Percentiles rank a stretch among this genome's conserved stretches.
These are phyloP conservation scores for Globisporangium emineosum DNA, from an alignment of 352 stramenopile genomes.

Conservation along the genomic window DNA sequence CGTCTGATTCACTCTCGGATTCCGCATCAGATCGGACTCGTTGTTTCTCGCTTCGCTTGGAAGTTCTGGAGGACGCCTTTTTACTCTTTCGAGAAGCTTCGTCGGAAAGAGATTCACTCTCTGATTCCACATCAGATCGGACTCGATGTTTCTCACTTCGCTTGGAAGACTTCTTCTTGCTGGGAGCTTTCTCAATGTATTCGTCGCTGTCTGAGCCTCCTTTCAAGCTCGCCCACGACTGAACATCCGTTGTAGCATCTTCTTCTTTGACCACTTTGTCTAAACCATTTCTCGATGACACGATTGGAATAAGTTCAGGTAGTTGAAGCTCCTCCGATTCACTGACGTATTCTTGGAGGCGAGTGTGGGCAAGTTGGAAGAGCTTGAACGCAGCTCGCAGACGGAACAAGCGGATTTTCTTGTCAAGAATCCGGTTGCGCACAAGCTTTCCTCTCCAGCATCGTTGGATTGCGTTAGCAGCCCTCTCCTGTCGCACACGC, in stretches of 20 bases:
- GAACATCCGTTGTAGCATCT: neutral
- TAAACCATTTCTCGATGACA: neutral
- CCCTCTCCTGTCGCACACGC: conserved; percentile 25
- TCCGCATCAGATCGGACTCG: conserved; percentile 1
- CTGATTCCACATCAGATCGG: neutral
- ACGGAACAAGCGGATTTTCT: conserved; percentile 31
- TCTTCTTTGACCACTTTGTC: conserved; percentile 1
- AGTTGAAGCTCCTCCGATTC: neutral
- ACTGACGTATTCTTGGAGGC: neutral
- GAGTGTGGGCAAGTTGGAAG: conserved; percentile 19
- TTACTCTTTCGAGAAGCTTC: conserved; percentile 2
- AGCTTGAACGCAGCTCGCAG: conserved; percentile 30
- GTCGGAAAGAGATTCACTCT: conserved; percentile 2
- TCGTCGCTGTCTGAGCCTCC: conserved; percentile 15
- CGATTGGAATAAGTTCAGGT: neutral
- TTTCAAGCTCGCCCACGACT: conserved; percentile 5
- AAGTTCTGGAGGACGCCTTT: conserved; percentile 7
- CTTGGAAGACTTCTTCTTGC: conserved; percentile 3
- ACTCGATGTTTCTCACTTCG: conserved; percentile 5
- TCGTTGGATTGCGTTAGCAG: conserved; percentile 31
- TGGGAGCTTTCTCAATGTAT: conserved; percentile 2
- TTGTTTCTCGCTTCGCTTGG: conserved; percentile 3
- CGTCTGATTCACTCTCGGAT: conserved; percentile 6
- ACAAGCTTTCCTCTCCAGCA: conserved; percentile 23
- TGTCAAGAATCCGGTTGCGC: conserved; percentile 18